These are phyloP conservation scores for Neoarthrinium moseri DNA, from an alignment of 2,329 filamentous ascomycete genomes.

Conservation along the genomic window DNA sequence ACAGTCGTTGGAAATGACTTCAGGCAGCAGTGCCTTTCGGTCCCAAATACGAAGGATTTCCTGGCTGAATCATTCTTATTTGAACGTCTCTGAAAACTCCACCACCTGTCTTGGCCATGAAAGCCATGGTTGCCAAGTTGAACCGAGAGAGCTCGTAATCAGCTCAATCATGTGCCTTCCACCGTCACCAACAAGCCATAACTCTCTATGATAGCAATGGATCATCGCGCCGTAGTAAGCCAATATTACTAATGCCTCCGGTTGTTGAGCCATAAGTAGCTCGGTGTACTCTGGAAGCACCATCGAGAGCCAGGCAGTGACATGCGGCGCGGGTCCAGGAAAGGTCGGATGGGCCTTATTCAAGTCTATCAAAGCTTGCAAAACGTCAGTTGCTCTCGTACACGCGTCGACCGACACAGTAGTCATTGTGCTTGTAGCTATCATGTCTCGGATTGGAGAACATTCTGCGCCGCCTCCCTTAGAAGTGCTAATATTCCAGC, in stretches of 20 bases:
- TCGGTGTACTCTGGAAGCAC: constrained; percentile 8
- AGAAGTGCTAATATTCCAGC: background rate
- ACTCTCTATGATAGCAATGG: constrained; percentile 17
- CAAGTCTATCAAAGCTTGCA: constrained; percentile 1
- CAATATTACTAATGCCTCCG: constrained; percentile 25
- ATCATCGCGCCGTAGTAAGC: constrained; percentile 27
- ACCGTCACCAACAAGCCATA: constrained; percentile 26
- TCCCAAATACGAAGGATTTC: no score
- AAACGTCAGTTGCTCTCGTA: background rate
- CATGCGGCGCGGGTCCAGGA: background rate
- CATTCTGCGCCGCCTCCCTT: constrained; percentile 4
- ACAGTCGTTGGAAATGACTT: no score
- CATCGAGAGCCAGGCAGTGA: background rate
- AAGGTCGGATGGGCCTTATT: constrained; percentile 1
- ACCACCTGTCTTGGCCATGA: constrained; percentile 1
- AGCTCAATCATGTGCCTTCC: constrained; percentile 6
- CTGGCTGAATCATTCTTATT: no score
- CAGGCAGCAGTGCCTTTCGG: no score
- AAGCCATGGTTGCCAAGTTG: constrained; percentile 2
- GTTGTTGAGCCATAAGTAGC: constrained; percentile 18
- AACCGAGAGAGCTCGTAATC: background rate
- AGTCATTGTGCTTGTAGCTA: background rate
- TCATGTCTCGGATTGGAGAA: background rate
- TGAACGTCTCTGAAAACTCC: background rate
- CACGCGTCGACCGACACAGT: background rate